A percentile compares a stretch with the other conserved stretches of the same genome.
These are phyloP conservation scores for Colletotrichum coccodes DNA, from an alignment of 2,329 filamentous ascomycete species.

Conservation along the genomic window DNA sequence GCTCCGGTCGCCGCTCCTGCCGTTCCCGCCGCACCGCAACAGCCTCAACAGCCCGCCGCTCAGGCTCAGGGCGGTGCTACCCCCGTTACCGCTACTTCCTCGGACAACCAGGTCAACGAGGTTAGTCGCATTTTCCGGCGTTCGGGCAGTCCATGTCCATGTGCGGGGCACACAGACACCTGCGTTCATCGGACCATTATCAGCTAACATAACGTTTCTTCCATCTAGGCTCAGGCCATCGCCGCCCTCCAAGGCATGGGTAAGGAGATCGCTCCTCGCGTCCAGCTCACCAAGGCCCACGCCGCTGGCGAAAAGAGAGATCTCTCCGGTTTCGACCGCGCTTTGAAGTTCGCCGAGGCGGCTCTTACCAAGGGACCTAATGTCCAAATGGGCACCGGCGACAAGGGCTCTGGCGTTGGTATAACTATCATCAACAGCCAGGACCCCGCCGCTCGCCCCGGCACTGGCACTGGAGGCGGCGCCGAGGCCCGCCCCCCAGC, in stretches of 20 bases:
- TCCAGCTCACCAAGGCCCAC: constrained; percentile 35
- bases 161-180: constrained; percentile 41
- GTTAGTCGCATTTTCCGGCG: constrained; percentile 9
- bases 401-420: constrained; percentile 50
- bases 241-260: constrained; percentile 57
- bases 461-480: not conserved
- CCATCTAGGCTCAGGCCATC: constrained; percentile 50
- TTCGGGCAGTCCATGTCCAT: constrained; percentile 41
- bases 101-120: constrained; percentile 24
- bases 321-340: constrained; percentile 51
- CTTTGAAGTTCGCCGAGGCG: constrained; percentile 50
- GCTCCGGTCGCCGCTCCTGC: constrained; percentile 41
- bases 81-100: constrained; percentile 15
- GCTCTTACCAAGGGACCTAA: constrained; percentile 50
- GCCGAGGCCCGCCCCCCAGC: not conserved
- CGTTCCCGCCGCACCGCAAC: constrained; percentile 37
- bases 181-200: not conserved
- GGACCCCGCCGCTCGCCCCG: constrained; percentile 39
- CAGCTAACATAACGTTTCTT: constrained; percentile 10
- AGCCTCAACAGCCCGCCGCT: constrained; percentile 23
- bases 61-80: constrained; percentile 2
- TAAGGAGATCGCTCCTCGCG: constrained; percentile 58
- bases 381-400: constrained; percentile 51
- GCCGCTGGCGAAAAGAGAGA: constrained; percentile 46
- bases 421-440: constrained; percentile 49